phyloP scores from a whole-genome alignment of 2,329 filamentous ascomycete species.

The Monilinia vaccinii-corymbosi region DNA sequence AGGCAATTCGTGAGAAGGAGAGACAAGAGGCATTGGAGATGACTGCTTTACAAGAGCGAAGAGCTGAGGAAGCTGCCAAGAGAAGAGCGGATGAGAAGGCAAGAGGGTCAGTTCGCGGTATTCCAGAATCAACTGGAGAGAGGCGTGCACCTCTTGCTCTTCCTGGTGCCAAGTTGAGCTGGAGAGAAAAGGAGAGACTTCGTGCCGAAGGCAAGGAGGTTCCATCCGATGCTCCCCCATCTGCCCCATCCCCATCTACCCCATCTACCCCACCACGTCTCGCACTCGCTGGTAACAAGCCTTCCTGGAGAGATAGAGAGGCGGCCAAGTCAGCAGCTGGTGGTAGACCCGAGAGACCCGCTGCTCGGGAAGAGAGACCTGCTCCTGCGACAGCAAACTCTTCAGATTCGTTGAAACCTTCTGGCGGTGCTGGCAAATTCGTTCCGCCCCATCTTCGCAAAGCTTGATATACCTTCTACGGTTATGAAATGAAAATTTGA shows the following conservation, averaged over 20 bases:
- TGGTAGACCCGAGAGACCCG: neutral
- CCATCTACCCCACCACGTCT: conserved; percentile 40
- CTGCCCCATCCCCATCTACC: no score
- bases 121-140: conserved; percentile 54
- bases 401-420: conserved; percentile 36
- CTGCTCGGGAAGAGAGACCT: neutral
- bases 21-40: conserved; percentile 59
- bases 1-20: conserved; percentile 57
- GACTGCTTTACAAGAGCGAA: conserved; percentile 62
- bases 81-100: conserved; percentile 53
- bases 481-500: neutral
- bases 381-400: neutral
- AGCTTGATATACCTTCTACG: neutral
- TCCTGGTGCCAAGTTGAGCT: conserved; percentile 48
- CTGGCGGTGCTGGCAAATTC: conserved; percentile 48
- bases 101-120: conserved; percentile 32
- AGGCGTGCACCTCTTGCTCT: conserved; percentile 41
- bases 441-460: conserved; percentile 42
- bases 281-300: conserved; percentile 41
- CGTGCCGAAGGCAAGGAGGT: conserved; percentile 28
- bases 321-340: conserved; percentile 37
- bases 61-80: conserved; percentile 82
- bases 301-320: conserved; percentile 51
- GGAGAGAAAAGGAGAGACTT: conserved; percentile 56
- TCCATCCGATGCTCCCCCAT: conserved; percentile 7